These are phyloP conservation scores for Corymbia citriodora DNA, from an alignment of 441 rosid species.

Conservation along the genomic window DNA sequence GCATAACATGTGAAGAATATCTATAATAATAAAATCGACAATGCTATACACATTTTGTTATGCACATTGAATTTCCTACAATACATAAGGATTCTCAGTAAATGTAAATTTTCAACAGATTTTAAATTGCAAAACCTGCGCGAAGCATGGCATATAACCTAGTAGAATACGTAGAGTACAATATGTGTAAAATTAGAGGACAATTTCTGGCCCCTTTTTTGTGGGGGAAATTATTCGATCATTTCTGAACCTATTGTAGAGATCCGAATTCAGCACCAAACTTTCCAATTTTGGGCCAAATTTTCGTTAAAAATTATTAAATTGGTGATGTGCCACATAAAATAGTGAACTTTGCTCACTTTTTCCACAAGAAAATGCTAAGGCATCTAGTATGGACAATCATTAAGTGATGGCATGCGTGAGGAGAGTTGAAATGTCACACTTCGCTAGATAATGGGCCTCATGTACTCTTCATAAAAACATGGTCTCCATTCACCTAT, in stretches of 20 bases:
- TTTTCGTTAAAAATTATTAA: too few species aligned
- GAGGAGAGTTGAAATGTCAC: neutral
- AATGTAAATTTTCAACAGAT: neutral
- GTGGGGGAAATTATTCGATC: neutral
- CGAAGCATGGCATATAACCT: neutral
- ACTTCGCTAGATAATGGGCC: neutral
- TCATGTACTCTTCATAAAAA: neutral
- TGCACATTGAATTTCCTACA: neutral
- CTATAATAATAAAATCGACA: neutral
- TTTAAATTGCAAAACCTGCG: neutral
- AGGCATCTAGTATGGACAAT: neutral
- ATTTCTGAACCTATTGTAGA: neutral
- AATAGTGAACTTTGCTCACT: neutral
- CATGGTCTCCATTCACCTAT: accelerated
- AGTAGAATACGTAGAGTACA: neutral
- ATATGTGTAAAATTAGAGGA: neutral
- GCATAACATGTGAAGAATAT: neutral
- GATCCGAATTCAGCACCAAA: neutral
- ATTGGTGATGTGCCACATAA: accelerated
- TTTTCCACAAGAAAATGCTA: neutral
- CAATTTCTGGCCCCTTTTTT: neutral
- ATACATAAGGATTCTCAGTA: neutral
- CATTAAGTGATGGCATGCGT: neutral
- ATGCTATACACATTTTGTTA: neutral
- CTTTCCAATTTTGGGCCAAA: too few species aligned